Evolutionary conservation across 1,139 yeast species (phyloP).

Genomic region (Debaryomyces coudertii): DNA sequence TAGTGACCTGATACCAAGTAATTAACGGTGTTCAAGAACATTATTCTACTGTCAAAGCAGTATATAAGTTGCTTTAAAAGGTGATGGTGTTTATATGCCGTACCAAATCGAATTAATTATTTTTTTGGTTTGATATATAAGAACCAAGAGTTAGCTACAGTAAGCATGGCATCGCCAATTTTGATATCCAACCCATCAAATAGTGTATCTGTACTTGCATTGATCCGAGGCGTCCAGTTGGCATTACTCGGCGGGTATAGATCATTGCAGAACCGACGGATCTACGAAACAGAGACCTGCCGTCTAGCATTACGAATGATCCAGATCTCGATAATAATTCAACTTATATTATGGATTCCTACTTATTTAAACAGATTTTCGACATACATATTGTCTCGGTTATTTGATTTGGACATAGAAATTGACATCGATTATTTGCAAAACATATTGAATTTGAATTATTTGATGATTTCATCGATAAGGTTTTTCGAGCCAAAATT

Average conservation of each 20-base stretch:
- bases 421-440: constrained; percentile 13
- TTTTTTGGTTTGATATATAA: neutral
- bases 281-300: constrained; percentile 35
- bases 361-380: constrained; percentile 18
- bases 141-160: neutral
- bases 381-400: constrained; percentile 16
- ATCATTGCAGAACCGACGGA: constrained; percentile 49
- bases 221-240: constrained; percentile 57
- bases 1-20: too few relatives aligned
- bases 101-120: neutral
- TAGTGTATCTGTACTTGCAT: constrained; percentile 45
- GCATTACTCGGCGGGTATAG: constrained; percentile 53
- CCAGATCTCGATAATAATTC: constrained; percentile 38
- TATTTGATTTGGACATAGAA: constrained; percentile 3
- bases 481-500: constrained; percentile 41
- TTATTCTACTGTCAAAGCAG: neutral
- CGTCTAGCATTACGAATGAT: constrained; percentile 37
- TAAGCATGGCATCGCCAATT: constrained; percentile 29
- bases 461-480: constrained; percentile 41
- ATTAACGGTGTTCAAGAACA: too few relatives aligned
- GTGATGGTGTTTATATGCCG: neutral
- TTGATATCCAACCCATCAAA: constrained; percentile 26
- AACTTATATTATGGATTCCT: constrained; percentile 41
- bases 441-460: constrained; percentile 45
- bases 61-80: constrained; percentile 3